Evolutionary conservation across 2,329 filamentous ascomycete genomes (phyloP).

Genomic region (Botrytis cinerea): DNA sequence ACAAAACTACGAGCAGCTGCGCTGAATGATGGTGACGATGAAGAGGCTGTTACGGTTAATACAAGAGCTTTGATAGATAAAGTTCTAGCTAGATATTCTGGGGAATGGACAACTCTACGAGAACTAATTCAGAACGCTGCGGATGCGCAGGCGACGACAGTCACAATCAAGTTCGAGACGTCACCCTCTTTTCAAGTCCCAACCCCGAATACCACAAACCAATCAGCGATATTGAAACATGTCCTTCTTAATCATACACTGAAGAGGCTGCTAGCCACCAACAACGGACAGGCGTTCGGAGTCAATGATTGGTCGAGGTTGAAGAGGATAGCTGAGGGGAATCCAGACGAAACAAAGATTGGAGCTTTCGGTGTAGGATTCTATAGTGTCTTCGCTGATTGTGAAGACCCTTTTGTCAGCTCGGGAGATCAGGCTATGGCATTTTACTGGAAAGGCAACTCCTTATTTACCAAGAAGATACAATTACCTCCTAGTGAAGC

Average conservation of each 20-base stretch:
- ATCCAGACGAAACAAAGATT: conserved; percentile 98
- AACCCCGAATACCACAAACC: conserved; percentile 60
- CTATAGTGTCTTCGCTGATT: conserved; percentile 98
- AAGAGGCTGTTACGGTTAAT: conserved; percentile 97
- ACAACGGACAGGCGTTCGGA: conserved; percentile 86
- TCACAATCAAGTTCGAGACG: conserved; percentile 91
- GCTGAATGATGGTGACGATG: conserved; percentile 81
- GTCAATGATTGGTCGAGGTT: conserved; percentile 90
- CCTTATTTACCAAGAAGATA: conserved; percentile 86
- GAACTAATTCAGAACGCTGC: conserved; percentile 99
- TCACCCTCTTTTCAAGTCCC: conserved; percentile 78
- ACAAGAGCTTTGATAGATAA: conserved; percentile 97
- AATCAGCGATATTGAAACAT: conserved; percentile 77
- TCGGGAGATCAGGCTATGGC: conserved; percentile 93
- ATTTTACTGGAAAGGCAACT: conserved; percentile 99
- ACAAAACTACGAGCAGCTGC: conserved; percentile 82
- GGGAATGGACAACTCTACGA: conserved; percentile 87
- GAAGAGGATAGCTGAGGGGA: conserved; percentile 98
- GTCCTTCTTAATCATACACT: conserved; percentile 82
- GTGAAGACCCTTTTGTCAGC: conserved; percentile 94
- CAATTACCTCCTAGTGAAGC: conserved; percentile 68
- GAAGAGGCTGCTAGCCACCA: conserved; percentile 84
- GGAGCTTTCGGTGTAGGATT: conserved; percentile 98
- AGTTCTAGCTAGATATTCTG: conserved; percentile 91
- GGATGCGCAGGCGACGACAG: conserved; percentile 87